Percentiles rank a stretch among this genome's conserved stretches.
These are phyloP conservation scores for Sporothrix pallida DNA, from an alignment of 2,329 filamentous ascomycete species.

Conservation along the genomic window DNA sequence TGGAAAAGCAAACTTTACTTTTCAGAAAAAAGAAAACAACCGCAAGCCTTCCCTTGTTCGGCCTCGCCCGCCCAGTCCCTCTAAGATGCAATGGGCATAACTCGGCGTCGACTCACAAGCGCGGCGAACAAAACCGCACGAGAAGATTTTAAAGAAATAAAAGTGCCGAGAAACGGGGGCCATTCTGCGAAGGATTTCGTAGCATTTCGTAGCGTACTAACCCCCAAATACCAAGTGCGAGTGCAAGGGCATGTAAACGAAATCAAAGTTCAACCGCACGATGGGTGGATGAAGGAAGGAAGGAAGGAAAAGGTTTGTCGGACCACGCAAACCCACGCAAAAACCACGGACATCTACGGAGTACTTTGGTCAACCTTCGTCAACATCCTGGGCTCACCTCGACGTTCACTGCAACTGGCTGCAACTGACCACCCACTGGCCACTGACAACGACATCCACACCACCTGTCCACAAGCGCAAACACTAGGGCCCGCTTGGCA, in stretches of 20 bases:
- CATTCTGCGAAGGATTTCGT: neutral
- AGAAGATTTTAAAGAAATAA: neutral
- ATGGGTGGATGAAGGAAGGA: neutral
- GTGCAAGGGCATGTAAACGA: neutral
- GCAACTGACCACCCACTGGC: too few species aligned
- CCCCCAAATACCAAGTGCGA: neutral
- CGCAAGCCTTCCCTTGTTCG: neutral
- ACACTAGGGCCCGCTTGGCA: constrained; percentile 3
- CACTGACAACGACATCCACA: neutral
- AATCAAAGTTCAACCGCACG: neutral
- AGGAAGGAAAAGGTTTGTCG: constrained; percentile 12
- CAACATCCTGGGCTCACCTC: neutral
- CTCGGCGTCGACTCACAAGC: neutral
- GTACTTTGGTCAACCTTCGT: neutral
- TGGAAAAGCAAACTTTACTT: neutral
- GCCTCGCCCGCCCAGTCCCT: neutral
- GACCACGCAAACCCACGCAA: neutral
- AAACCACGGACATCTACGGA: too few species aligned
- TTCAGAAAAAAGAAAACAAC: neutral
- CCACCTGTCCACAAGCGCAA: neutral
- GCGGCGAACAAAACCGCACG: neutral
- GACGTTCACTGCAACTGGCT: neutral
- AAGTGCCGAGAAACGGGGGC: constrained; percentile 5
- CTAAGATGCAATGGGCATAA: constrained; percentile 1
- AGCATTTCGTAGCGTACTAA: neutral